A percentile compares a stretch with the other conserved stretches of the same genome.
phyloP scores from a whole-genome alignment of 345 rosid genomes.

The Brassica napus region DNA sequence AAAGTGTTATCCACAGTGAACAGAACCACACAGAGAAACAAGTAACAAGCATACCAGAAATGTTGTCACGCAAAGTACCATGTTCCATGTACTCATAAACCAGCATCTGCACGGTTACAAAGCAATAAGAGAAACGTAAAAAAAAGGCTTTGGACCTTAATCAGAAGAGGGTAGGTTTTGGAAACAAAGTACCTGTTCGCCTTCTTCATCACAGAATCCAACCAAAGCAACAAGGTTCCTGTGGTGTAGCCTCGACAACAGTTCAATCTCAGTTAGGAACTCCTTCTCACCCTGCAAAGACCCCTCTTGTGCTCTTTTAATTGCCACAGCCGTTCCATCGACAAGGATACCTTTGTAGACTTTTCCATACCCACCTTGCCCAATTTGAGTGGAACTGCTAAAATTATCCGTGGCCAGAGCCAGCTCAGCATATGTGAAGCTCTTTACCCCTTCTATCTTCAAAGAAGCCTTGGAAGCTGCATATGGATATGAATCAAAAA shows the following conservation, averaged over 20 bases:
- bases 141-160: neutral
- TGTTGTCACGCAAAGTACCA: slow-evolving; percentile 86
- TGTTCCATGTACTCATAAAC: slow-evolving; percentile 89
- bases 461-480: slow-evolving; percentile 61
- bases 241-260: slow-evolving; percentile 89
- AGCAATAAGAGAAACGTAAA: slow-evolving; percentile 18
- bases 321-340: slow-evolving; percentile 77
- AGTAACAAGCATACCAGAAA: slow-evolving; percentile 58
- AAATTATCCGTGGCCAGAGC: slow-evolving; percentile 71
- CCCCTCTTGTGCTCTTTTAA: slow-evolving; percentile 87
- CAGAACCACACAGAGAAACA: slow-evolving; percentile 15
- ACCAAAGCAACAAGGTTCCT: slow-evolving; percentile 86
- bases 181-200: slow-evolving; percentile 69
- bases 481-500: slow-evolving; percentile 22
- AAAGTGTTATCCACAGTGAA: neutral
- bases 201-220: slow-evolving; percentile 92
- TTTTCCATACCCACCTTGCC: slow-evolving; percentile 98
- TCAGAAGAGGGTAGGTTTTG: slow-evolving; percentile 6
- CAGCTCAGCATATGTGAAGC: slow-evolving; percentile 68
- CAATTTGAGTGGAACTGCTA: slow-evolving; percentile 62
- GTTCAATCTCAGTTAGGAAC: slow-evolving; percentile 87
- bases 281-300: slow-evolving; percentile 92
- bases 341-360: slow-evolving; percentile 79
- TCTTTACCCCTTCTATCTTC: slow-evolving; percentile 77
- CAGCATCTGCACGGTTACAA: slow-evolving; percentile 63